A percentile compares a stretch with the other conserved stretches of the same genome.
These are phyloP conservation scores for Paraphaeosphaeria minitans DNA, from an alignment of 2,329 filamentous ascomycete genomes.

Conservation along the genomic window DNA sequence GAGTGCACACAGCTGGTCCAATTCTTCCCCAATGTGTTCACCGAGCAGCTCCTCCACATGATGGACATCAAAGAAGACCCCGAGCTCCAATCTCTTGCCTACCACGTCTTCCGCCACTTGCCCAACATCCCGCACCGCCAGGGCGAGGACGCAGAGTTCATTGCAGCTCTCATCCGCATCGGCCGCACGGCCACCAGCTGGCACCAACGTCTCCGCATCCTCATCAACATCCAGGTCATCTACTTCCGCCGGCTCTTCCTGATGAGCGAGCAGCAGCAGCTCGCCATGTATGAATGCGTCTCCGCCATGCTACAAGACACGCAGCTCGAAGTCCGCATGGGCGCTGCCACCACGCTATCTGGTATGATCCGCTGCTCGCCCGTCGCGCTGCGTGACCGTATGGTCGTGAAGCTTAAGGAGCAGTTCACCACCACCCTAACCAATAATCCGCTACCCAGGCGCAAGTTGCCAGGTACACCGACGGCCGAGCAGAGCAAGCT, in stretches of 20 bases:
- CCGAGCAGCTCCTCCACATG: conserved; percentile 95
- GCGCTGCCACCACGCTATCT: conserved; percentile 88
- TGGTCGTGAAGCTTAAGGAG: conserved; percentile 75
- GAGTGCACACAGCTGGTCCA: conserved; percentile 89
- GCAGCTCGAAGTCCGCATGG: conserved; percentile 92
- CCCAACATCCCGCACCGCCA: conserved; percentile 92
- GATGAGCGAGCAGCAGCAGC: conserved; percentile 73
- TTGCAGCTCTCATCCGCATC: conserved; percentile 83
- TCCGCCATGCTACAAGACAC: conserved; percentile 90
- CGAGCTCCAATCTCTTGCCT: conserved; percentile 90
- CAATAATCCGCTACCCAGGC: conserved; percentile 86
- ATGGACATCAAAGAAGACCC: conserved; percentile 99
- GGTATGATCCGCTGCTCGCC: conserved; percentile 99
- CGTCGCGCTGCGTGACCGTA: conserved; percentile 73
- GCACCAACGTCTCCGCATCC: conserved; percentile 92
- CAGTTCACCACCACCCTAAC: conserved; percentile 80
- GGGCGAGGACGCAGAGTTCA: conserved; percentile 84
- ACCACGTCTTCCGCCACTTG: conserved; percentile 94
- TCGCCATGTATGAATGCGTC: conserved; percentile 87
- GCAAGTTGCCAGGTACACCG: conserved; percentile 63
- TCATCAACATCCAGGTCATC: conserved; percentile 98
- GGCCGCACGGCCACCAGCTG: conserved; percentile 83
- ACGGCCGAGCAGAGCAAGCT: conserved; percentile 76
- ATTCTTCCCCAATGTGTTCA: conserved; percentile 89
- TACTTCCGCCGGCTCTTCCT: conserved; percentile 97